Evolutionary conservation across 1,284 basidiomycete species (phyloP).

Genomic region (Leucoagaricus sp.): DNA sequence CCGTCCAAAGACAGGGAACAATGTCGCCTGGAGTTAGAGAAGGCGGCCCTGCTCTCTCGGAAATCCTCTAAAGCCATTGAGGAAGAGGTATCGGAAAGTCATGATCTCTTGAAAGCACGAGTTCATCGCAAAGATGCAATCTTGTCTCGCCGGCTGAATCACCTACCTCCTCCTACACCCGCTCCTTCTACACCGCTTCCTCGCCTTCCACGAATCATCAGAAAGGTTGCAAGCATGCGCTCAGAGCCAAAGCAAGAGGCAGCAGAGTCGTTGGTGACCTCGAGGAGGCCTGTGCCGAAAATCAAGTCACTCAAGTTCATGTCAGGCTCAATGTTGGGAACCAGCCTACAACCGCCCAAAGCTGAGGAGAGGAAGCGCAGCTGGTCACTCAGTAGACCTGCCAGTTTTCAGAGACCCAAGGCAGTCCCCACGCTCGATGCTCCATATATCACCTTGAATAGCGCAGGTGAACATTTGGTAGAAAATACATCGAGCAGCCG

Average conservation of each 20-base stretch:
- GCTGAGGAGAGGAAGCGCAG: constrained; percentile 7
- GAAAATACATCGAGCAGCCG: not conserved
- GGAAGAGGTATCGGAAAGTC: not conserved
- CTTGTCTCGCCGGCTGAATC: constrained; percentile 8
- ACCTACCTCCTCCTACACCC: constrained; percentile 11
- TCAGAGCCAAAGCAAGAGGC: constrained; percentile 19
- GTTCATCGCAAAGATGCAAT: constrained; percentile 6
- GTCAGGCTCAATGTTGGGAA: constrained; percentile 16
- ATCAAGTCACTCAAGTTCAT: constrained; percentile 28
- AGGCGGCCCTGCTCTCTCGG: not conserved
- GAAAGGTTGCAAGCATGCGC: constrained; percentile 35
- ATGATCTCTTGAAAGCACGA: not conserved
- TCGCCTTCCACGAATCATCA: constrained; percentile 30
- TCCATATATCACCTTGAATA: constrained; percentile 9
- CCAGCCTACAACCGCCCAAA: not conserved
- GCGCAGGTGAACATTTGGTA: not conserved
- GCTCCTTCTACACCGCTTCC: constrained; percentile 14
- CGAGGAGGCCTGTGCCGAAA: constrained; percentile 24
- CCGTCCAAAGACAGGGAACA: constrained; percentile 2
- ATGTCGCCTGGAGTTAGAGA: not conserved
- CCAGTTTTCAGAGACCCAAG: constrained; percentile 9
- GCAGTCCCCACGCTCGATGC: not conserved
- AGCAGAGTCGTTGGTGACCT: constrained; percentile 5
- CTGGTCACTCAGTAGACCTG: constrained; percentile 11
- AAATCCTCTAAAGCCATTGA: not conserved